Evolutionary conservation across 225 moss, liverwort and hornwort genomes (phyloP).

Genomic region (Polytrichum commune): DNA sequence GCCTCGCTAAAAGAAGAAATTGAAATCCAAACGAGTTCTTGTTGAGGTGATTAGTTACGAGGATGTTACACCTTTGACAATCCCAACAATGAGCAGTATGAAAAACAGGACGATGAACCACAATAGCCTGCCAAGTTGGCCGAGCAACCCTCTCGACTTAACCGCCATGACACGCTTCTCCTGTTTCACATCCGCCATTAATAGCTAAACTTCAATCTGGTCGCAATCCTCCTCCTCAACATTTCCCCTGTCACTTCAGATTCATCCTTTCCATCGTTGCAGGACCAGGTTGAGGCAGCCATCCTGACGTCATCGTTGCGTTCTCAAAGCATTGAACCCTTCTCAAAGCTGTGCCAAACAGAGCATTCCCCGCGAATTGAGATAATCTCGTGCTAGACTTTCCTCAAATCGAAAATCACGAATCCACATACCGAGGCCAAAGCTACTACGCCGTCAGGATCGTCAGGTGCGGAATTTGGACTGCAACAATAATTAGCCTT

Average conservation of each 20-base stretch:
- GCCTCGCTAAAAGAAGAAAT: no score
- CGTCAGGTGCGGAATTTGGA: no score
- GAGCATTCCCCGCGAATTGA: not conserved
- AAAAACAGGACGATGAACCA: constrained; percentile 41
- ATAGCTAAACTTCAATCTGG: constrained; percentile 9
- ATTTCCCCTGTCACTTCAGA: constrained; percentile 21
- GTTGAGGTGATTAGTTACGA: not conserved
- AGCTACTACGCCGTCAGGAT: no score
- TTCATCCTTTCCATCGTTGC: constrained; percentile 19
- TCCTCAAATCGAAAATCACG: no score
- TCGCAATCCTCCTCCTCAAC: constrained; percentile 5
- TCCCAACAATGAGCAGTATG: constrained; percentile 40
- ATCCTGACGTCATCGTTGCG: not conserved
- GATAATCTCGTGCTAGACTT: no score
- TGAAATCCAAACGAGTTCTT: not conserved
- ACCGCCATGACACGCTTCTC: constrained; percentile 12
- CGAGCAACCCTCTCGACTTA: constrained; percentile 36
- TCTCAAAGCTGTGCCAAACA: not conserved
- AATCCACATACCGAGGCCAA: no score
- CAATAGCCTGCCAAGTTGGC: constrained; percentile 30
- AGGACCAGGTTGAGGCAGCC: constrained; percentile 1
- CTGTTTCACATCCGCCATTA: constrained; percentile 33
- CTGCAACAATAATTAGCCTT: no score
- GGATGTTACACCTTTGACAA: constrained; percentile 36
- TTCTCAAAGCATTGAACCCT: not conserved